Base-by-base conservation (phyloP, 2,329 filamentous ascomycete genomes). In the Beauveria sp. region DNA sequence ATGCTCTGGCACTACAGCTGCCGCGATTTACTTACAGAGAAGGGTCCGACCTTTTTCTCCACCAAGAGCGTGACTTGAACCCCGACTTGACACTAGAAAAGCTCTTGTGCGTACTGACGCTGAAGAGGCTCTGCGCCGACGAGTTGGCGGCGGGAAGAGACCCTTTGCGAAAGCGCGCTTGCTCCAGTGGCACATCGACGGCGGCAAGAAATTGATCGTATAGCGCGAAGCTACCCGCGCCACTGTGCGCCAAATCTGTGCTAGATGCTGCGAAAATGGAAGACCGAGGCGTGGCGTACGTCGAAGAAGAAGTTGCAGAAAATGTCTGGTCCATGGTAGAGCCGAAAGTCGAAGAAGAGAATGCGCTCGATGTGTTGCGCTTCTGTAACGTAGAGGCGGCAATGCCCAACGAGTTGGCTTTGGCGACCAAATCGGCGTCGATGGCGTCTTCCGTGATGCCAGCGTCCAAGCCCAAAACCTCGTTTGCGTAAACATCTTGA, bases 181-280 rank as follows among this genome's bases (percentile, higher is more conserved):
- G 77, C 64, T 75, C 73, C 42, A 77, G 70, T 45, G 75, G 75
- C 7, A 76, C 74, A 60, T 79, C 75, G 34, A 80, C 65, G 48
- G 80, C 73, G 20, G 75, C 70, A 43, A 84, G 67, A 63, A 82
- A 83, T 63, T 74, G 77, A 38, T 85, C 81, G 66, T 84, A 85
- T 34, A 77, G 75, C 7, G 75, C 72, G 65, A 84, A 83, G 61
- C 51, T 45, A 34, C 45, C 26, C 24, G 53, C 38, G 49, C 22
- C 16, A 8, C 48, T 38, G 42, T 42, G 34, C n/a, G 18, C 50
- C 22, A 59, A 40, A 43, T 67, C 64, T 6, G 67, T 65, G 43
- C 64, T 67, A 3, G 65, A 62, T 3, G 66, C 68, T 8, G 68
- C 72, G 58, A 73, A 74, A 22, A 76, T 69, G 54, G 77, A 80